phyloP scores from a whole-genome alignment of 257 asterid species.

The Henckelia pumila region DNA sequence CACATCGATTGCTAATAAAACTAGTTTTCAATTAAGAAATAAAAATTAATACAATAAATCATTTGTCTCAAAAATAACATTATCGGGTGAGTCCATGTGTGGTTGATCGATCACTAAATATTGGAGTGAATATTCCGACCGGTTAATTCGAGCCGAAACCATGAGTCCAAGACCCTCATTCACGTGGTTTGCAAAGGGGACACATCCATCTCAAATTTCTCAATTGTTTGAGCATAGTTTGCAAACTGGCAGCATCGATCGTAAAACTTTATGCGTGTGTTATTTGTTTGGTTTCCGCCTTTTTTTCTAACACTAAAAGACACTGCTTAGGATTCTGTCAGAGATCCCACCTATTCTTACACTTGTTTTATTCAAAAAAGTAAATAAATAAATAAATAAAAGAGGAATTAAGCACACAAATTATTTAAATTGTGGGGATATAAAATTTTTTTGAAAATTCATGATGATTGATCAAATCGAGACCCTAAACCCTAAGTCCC shows the following conservation, averaged over 20 bases:
- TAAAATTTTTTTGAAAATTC: too few relatives aligned
- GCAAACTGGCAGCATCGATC: background rate
- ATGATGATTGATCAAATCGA: background rate
- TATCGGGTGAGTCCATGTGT: too few relatives aligned
- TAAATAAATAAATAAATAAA: too few relatives aligned
- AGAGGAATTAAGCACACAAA: too few relatives aligned
- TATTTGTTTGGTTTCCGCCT: constrained; percentile 17
- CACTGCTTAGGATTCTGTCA: constrained; percentile 37
- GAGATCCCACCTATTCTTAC: constrained; percentile 34
- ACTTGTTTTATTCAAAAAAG: constrained; percentile 14
- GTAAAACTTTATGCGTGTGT: background rate
- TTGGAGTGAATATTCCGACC: too few relatives aligned
- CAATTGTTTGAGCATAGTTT: background rate
- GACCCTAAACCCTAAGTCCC: too few relatives aligned
- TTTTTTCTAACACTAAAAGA: constrained; percentile 27
- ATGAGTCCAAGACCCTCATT: constrained; percentile 24
- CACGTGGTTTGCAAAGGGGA: constrained; percentile 41
- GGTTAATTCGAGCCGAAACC: background rate
- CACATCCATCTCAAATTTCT: background rate
- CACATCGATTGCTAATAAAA: too few relatives aligned
- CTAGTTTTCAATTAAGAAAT: too few relatives aligned
- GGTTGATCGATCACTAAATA: constrained; percentile 15
- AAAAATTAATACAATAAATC: too few relatives aligned
- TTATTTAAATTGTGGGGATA: too few relatives aligned
- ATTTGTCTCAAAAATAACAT: too few relatives aligned